Percentiles rank a stretch among this genome's conserved stretches.
Evolutionary conservation across 305 asterid genomes (phyloP).

Genomic region (Fraxinus dipetala): DNA sequence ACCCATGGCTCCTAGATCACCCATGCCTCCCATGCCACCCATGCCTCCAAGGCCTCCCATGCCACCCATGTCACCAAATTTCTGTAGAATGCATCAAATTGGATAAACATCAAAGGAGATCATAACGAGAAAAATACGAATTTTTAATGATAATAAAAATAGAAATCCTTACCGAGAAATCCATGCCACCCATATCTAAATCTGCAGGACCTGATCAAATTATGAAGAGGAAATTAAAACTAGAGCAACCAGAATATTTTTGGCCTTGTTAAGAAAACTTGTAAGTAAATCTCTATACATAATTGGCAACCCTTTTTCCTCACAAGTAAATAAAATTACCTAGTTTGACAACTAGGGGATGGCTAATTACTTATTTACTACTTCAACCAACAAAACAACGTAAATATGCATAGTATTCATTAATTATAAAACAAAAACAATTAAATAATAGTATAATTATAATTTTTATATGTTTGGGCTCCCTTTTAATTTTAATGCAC

Average conservation of each 20-base stretch:
- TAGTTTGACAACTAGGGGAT: neutral
- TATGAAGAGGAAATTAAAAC: conserved; percentile 6
- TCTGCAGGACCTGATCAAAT: conserved; percentile 55
- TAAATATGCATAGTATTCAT: neutral
- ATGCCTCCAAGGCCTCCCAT: conserved; percentile 48
- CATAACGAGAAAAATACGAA: neutral
- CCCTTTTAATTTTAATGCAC: too few species aligned
- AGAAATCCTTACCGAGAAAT: conserved; percentile 62
- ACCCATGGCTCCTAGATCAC: neutral
- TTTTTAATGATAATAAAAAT: neutral
- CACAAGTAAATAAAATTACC: neutral
- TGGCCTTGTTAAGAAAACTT: neutral
- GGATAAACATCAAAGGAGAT: conserved; percentile 9
- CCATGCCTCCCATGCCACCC: conserved; percentile 23
- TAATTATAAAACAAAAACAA: neutral
- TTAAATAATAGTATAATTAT: neutral
- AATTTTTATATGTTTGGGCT: neutral
- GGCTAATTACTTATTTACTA: neutral
- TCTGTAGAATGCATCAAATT: conserved; percentile 33
- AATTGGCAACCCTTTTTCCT: neutral
- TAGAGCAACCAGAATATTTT: neutral
- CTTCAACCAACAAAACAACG: neutral
- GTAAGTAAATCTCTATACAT: neutral
- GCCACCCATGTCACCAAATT: conserved; percentile 69
- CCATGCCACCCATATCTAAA: conserved; percentile 78